phyloP scores from a whole-genome alignment of 352 stramenopile species.

The Globisporangium perplexum region DNA sequence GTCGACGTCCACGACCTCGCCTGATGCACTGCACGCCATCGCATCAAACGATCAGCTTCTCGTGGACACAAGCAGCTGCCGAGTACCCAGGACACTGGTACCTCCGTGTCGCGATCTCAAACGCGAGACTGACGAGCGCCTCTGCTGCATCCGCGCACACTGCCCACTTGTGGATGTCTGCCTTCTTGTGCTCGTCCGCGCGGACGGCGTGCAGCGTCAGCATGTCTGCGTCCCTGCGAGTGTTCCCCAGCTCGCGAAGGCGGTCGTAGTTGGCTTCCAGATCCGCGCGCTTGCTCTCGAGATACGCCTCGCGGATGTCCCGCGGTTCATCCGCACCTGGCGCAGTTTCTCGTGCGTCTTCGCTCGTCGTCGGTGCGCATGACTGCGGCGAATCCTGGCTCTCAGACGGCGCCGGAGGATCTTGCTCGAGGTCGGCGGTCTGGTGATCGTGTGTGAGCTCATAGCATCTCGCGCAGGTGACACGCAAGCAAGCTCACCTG shows the following conservation, averaged over 20 bases:
- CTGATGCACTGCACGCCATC: not conserved
- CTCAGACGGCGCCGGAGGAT: not conserved
- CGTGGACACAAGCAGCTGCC: not conserved
- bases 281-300: conserved; percentile 31
- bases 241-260: conserved; percentile 26
- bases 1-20: conserved; percentile 15
- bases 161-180: conserved; percentile 12
- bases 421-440: not conserved
- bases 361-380: too few relatives aligned
- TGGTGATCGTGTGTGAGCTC: not conserved
- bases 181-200: conserved; percentile 16
- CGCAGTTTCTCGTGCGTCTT: not conserved
- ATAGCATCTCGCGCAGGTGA: not conserved
- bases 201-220: conserved; percentile 28
- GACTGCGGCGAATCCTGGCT: not conserved
- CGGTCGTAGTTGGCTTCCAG: conserved; percentile 45
- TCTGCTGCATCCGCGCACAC: conserved; percentile 28
- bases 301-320: conserved; percentile 28
- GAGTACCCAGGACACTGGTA: not conserved
- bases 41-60: conserved; percentile 2
- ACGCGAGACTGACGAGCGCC: conserved; percentile 23
- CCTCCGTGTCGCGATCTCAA: conserved; percentile 18
- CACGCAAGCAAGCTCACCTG: too few relatives aligned
- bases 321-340: not conserved
- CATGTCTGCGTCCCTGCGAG: conserved; percentile 29